Conservation (phyloP, 805 yeast species). For the Lipomyces kockii region DNA sequence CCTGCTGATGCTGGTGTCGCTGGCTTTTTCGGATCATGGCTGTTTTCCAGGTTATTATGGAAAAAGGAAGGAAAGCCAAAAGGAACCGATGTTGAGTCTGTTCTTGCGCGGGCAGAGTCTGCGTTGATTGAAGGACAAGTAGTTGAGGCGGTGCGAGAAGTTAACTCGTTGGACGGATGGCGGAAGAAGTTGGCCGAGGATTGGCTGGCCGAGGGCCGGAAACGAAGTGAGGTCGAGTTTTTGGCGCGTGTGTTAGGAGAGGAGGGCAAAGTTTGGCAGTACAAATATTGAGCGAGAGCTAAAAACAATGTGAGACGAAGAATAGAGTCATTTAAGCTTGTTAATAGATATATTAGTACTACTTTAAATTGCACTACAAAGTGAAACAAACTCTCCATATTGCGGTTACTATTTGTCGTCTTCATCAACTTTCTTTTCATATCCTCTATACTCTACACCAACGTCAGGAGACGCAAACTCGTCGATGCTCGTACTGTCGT, state of each 20-base stretch:
- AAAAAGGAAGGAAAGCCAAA: constrained; percentile 77
- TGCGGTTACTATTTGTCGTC: background rate
- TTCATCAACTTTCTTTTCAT: constrained; percentile 12
- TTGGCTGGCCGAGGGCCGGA: constrained; percentile 89
- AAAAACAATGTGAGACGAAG: background rate
- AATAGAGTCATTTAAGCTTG: background rate
- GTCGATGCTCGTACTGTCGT: constrained; percentile 12
- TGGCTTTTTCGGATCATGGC: constrained; percentile 81
- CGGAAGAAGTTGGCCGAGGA: constrained; percentile 85
- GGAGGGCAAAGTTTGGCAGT: constrained; percentile 45
- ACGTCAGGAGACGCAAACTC: constrained; percentile 16
- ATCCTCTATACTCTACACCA: background rate
- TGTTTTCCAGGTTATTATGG: constrained; percentile 76
- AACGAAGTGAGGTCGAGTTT: constrained; percentile 85
- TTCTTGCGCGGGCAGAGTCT: constrained; percentile 81
- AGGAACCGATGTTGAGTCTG: constrained; percentile 86
- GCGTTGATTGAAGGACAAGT: constrained; percentile 75
- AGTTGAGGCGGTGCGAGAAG: constrained; percentile 90
- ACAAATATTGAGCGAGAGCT: constrained; percentile 11
- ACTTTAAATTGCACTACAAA: background rate
- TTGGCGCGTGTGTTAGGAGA: constrained; percentile 57
- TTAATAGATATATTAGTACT: background rate
- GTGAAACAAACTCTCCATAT: background rate
- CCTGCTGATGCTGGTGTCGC: constrained; percentile 96
- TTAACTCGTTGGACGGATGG: constrained; percentile 89